Base-by-base conservation (phyloP, 768 basidiomycete genomes). In the Calocybe indica region DNA sequence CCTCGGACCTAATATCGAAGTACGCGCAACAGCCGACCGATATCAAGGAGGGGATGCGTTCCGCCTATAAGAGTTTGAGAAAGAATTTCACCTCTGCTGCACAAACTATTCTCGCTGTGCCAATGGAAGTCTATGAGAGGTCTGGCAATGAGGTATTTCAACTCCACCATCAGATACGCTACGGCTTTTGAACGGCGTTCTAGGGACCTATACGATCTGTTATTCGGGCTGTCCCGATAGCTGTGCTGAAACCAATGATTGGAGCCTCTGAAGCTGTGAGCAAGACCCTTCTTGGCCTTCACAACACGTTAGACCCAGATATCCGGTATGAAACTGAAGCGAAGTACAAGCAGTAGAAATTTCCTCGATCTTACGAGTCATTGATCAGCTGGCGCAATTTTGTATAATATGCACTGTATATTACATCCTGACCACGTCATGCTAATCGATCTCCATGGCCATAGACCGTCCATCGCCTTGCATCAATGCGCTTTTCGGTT, bases 71-170 rank as follows among this genome's bases (percentile, higher is more conserved):
- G 61, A 94, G 91, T 58, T 64, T 99, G 57, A 82, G 79, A 45
- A 82, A 72, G 59, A 97, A 98, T 65, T 63, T 99, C 52, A 87
- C 84, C 56, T 90, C 89, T 37, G 96, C 96, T 28, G 96, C 95
- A 22, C 95, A 99, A 68, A 99, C 96, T 0, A 98, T 99, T 52
- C 76, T 99, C 34, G 95, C 96, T 1, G 92, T 99, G 1, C 96
- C 96, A 1, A 97, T 98, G 95, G 96, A 98, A 64, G 92, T 97
- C 8, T 95, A 97, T 56, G 96, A 99, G 66, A 76, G 88, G 50
- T 88, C 92, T 7, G 91, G 92, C 6, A 87, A 85, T 48, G 90
- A 96, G 78, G 94, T 88, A 55, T 57, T 78, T 69, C 42, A 34
- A 10, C 15, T 11, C 13, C n/a, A 42, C 42, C 15, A 2, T 38